These are phyloP conservation scores for Erysimum cheiranthoides DNA, from an alignment of 345 rosid genomes.

Conservation along the genomic window DNA sequence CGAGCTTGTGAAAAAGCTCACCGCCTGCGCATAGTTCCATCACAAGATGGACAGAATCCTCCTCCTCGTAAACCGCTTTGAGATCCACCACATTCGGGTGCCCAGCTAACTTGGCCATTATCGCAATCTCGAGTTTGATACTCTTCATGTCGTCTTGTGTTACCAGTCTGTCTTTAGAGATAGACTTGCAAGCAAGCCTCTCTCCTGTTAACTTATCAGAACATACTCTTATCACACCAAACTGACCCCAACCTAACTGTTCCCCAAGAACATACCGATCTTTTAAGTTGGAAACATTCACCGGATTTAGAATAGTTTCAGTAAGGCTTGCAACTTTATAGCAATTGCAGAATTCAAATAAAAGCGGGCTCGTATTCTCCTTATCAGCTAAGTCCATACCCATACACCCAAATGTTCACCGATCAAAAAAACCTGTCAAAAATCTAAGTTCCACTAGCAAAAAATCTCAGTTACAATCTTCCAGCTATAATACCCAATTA, in stretches of 20 bases:
- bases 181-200: conserved; percentile 70
- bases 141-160: conserved; percentile 56
- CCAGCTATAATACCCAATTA: not conserved
- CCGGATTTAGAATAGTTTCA: conserved; percentile 59
- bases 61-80: conserved; percentile 74
- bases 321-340: conserved; percentile 57
- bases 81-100: conserved; percentile 71
- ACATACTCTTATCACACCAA: conserved; percentile 78
- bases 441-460: conserved; percentile 29
- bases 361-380: conserved; percentile 42
- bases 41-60: conserved; percentile 64
- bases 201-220: conserved; percentile 61
- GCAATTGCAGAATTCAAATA: conserved; percentile 48
- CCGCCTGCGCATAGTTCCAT: conserved; percentile 83
- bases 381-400: conserved; percentile 59
- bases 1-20: conserved; percentile 69
- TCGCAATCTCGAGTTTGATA: conserved; percentile 67
- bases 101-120: conserved; percentile 63
- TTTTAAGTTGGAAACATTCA: conserved; percentile 60
- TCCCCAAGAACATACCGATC: conserved; percentile 70
- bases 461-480: conserved; percentile 25
- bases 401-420: conserved; percentile 31
- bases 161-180: conserved; percentile 62
- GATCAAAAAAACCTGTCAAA: conserved; percentile 17
- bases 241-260: conserved; percentile 84